Evolutionary conservation across 257 asterid genomes (phyloP), one percentile per base, ranked within the genome.

Genomic region (Oldenlandia corymbosa): DNA sequence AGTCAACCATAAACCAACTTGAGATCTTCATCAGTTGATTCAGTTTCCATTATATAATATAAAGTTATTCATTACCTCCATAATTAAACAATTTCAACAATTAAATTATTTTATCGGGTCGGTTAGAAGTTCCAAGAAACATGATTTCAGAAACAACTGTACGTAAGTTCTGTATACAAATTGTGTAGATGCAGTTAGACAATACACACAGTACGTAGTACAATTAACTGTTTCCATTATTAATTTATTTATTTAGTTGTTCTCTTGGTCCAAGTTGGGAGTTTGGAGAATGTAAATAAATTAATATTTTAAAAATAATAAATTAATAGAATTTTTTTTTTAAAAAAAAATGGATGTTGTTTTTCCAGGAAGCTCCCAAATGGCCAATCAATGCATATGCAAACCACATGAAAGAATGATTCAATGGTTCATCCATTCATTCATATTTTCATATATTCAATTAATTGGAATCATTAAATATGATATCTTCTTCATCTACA

Each of bases 391-490:
- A n/a, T 36, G 57, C 72, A 69, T 21, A 58, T 43, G 68, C 37
- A 69, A 77, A 76, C n/a, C 78, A 76, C 75, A 71, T 72, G 78
- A 68, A 71, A 4, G 9, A 34, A 34, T 34, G 39, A 34, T 34
- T 18, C 47, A 71, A 71, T 75, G 54, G 67, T 75, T 60, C 58
- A 46, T 75, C 56, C 66, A 69, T 74, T 70, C 31, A 23, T n/a
- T n/a, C n/a, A n/a, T n/a, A n/a, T n/a, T n/a, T n/a, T n/a, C n/a
- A n/a, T n/a, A n/a, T n/a, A n/a, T n/a, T n/a, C n/a, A n/a, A n/a
- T n/a, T n/a, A 31, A 4, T 57, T 57, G 71, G 48, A 43, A 34
- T 67, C 64, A 31, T 67, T 43, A 57, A 57, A 43, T 67, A 45
- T 30, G 58, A 21, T 30, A 72, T 68, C 48, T 62, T 21, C 18